These are phyloP conservation scores for Chlorella sp. DNA, from an alignment of 139 green algal genomes.

Conservation along the genomic window DNA sequence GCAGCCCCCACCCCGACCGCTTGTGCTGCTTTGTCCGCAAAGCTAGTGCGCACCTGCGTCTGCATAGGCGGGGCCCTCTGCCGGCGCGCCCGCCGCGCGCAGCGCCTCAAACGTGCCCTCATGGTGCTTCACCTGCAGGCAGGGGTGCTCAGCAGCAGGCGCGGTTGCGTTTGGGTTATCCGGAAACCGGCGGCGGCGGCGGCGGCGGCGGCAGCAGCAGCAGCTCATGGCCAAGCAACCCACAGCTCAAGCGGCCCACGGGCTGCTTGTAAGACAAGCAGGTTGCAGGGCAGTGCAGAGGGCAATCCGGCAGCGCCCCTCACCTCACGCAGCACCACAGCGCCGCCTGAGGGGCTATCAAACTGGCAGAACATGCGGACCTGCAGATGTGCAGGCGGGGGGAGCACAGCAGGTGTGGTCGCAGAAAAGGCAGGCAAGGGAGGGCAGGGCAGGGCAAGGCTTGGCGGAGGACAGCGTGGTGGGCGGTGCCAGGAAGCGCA, in stretches of 20 bases:
- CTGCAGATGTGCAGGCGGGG: neutral
- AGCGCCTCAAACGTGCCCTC: conserved; percentile 77
- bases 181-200: neutral
- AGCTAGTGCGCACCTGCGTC: conserved; percentile 50
- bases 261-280: no score
- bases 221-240: no score
- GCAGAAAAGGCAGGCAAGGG: no score
- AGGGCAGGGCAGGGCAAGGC: no score
- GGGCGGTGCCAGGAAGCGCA: no score
- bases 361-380: conserved; percentile 32
- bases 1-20: neutral
- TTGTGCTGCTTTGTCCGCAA: neutral
- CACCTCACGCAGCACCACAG: conserved; percentile 33
- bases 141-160: neutral
- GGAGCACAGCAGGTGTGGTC: neutral
- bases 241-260: no score
- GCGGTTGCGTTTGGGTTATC: no score
- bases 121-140: conserved; percentile 61
- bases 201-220: neutral
- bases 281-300: no score
- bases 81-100: conserved; percentile 55
- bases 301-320: neutral
- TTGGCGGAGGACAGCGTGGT: no score
- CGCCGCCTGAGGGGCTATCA: neutral
- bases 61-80: conserved; percentile 61